phyloP scores from a whole-genome alignment of 495 filamentous ascomycete genomes.

The Trichodelitschia bisporula region DNA sequence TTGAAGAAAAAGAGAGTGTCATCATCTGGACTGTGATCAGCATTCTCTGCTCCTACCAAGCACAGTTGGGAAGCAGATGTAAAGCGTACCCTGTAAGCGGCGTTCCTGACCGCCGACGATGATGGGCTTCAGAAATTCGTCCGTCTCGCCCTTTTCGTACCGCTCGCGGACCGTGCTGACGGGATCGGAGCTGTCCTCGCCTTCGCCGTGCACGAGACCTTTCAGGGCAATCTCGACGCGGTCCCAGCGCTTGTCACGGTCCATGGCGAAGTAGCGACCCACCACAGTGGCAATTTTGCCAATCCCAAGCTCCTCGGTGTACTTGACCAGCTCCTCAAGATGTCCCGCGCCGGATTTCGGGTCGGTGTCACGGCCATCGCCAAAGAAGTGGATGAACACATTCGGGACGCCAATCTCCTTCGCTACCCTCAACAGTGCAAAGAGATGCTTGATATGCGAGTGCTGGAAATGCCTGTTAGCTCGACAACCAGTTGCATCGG shows the following conservation, averaged over 20 bases:
- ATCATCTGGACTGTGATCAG: conserved; percentile 29
- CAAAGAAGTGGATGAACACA: conserved; percentile 97
- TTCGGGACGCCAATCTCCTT: conserved; percentile 69
- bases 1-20: conserved; percentile 99
- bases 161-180: conserved; percentile 68
- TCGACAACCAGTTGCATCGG: too few species aligned
- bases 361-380: conserved; percentile 92
- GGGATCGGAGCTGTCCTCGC: conserved; percentile 60
- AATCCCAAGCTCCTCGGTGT: conserved; percentile 56
- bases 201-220: conserved; percentile 64
- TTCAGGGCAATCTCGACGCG: conserved; percentile 73
- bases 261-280: conserved; percentile 95
- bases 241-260: conserved; percentile 98
- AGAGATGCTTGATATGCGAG: conserved; percentile 79
- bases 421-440: conserved; percentile 63
- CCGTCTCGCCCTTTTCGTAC: conserved; percentile 68
- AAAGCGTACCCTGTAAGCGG: conserved; percentile 57
- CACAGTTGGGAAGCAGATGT: too few species aligned
- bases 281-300: conserved; percentile 86
- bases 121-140: conserved; percentile 97
- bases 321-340: conserved; percentile 60
- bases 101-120: conserved; percentile 67
- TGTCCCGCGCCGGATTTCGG: conserved; percentile 74
- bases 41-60: conserved; percentile 4
- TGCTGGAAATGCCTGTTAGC: too few species aligned